Evolutionary conservation across 106 monocot species (phyloP).

Genomic region (Xerophyta viscosa): DNA sequence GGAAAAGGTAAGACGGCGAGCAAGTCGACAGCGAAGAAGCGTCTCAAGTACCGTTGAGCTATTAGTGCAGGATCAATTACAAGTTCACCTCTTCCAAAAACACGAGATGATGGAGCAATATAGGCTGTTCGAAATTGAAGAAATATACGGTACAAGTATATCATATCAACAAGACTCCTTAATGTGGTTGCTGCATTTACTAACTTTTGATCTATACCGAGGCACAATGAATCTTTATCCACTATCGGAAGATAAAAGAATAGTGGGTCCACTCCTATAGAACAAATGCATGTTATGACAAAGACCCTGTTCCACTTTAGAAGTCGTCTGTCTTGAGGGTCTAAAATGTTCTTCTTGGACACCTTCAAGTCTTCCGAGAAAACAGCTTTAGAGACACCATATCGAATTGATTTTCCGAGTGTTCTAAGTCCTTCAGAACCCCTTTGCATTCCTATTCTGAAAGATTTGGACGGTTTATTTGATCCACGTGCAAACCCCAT

Average conservation of each 20-base stretch:
- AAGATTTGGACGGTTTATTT: conserved; percentile 36
- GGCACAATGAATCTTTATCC: conserved; percentile 40
- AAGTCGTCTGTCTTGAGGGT: conserved; percentile 70
- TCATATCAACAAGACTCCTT: conserved; percentile 58
- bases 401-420: conserved; percentile 48
- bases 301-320: conserved; percentile 60
- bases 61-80: conserved; percentile 71
- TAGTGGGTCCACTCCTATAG: conserved; percentile 72
- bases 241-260: conserved; percentile 77
- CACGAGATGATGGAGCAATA: conserved; percentile 86
- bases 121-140: conserved; percentile 84
- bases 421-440: conserved; percentile 54
- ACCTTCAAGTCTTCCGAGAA: conserved; percentile 71
- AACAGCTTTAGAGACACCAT: conserved; percentile 56
- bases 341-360: conserved; percentile 73
- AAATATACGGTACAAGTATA: conserved; percentile 62
- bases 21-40: conserved; percentile 60
- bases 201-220: conserved; percentile 60
- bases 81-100: conserved; percentile 91
- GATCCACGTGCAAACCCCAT: conserved; percentile 34
- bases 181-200: conserved; percentile 54
- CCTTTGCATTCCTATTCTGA: conserved; percentile 43
- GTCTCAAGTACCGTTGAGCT: conserved; percentile 53
- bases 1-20: conserved; percentile 81
- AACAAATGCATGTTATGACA: conserved; percentile 56